Evolutionary conservation across 805 yeast genomes (phyloP), one percentile per base, ranked within the genome.

Genomic region (Candida piceae): DNA sequence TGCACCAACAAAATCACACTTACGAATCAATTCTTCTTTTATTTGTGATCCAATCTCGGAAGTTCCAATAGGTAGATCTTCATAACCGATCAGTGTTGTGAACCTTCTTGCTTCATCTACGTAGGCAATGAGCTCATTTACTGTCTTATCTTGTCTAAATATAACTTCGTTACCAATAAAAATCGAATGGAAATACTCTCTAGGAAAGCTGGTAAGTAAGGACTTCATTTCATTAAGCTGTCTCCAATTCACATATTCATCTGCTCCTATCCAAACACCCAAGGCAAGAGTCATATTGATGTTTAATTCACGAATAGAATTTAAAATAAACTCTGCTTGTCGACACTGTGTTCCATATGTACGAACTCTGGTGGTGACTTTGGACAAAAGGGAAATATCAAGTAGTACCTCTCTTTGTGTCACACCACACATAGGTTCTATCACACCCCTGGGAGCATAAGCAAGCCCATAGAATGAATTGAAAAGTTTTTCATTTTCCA

Each of bases 111-210:
- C 64, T 7, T 64, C 67, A 6, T 52, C 45, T 23, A 80, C 70
- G 35, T 69, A 70, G 1, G 45, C 46, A 10, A 69, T 44, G 16
- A 80, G 56, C 18, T 62, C 62, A 1, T 48, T 38, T 1, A 53
- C 48, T 2, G 67, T 44, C 41, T 66, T 62, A 2, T 78, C 85
- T 20, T 65, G 64, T 35, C 84, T 62, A 44, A 69, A 75, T 15
- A 78, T 52, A 0, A 74, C 84, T 44, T 81, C 87, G 47, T 78
- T 76, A 0, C 87, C 87, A 22, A 81, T 66, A 41, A 66, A 65
- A 3, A 81, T 63, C 3, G 75, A 57, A 30, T 77, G 75, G 44
- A 80, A 69, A 30, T 62, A 55, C 7, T 53, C 33, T 31, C 66
- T 55, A 4, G 82, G 81, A 42, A 69, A 72, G 16, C 51, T 55